A percentile compares a stretch with the other conserved stretches of the same genome.
These are phyloP conservation scores for Pythium dissimile DNA, from an alignment of 352 stramenopile species.

Conservation along the genomic window DNA sequence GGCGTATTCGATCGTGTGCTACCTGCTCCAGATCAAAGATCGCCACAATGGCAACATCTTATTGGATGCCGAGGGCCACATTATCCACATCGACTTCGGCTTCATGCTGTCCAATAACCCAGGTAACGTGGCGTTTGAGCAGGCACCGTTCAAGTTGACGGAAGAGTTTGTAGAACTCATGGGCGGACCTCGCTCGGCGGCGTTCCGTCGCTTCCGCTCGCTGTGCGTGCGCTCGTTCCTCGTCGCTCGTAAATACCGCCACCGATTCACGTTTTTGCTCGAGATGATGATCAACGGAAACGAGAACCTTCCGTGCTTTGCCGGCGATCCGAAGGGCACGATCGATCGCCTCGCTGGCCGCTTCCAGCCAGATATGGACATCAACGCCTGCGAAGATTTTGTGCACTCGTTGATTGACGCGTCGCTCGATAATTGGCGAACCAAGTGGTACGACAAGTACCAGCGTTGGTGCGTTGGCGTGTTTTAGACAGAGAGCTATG, in stretches of 20 bases:
- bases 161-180: conserved; percentile 96
- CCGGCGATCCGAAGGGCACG: conserved; percentile 87
- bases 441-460: conserved; percentile 96
- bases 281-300: conserved; percentile 98
- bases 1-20: conserved; percentile 94
- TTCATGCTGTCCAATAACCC: conserved; percentile 95
- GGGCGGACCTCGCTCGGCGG: conserved; percentile 89
- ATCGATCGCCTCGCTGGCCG: conserved; percentile 88
- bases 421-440: conserved; percentile 96
- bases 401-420: conserved; percentile 95
- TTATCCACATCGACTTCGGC: conserved; percentile 97
- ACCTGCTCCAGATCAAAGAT: conserved; percentile 97
- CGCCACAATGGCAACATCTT: conserved; percentile 98
- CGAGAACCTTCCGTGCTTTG: conserved; percentile 96
- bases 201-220: conserved; percentile 94
- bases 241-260: conserved; percentile 91
- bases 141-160: conserved; percentile 97
- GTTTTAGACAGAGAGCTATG: no score
- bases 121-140: conserved; percentile 95
- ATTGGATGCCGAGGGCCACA: conserved; percentile 93
- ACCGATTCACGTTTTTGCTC: conserved; percentile 93
- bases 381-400: conserved; percentile 93
- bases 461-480: conserved; percentile 91
- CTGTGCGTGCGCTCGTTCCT: conserved; percentile 96
- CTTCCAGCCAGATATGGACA: conserved; percentile 93